Percentiles rank a stretch among this genome's conserved stretches.
phyloP scores from a whole-genome alignment of 1,284 basidiomycete genomes.

The Rhodotorula sp. region DNA sequence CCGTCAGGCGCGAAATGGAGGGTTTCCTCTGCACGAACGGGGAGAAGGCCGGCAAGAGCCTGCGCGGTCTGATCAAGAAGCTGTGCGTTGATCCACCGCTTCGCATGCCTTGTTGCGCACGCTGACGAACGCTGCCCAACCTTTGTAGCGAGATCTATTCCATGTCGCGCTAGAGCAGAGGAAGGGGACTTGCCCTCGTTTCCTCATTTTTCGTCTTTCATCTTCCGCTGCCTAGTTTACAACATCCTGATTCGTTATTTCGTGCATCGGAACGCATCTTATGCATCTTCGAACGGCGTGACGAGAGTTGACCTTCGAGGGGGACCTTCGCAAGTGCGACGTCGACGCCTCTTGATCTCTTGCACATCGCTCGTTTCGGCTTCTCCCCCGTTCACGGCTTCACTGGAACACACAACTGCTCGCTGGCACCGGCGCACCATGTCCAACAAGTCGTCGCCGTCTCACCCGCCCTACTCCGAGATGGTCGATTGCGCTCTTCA shows the following conservation, averaged over 20 bases:
- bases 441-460: background rate
- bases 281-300: too few relatives aligned
- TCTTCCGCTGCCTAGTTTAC: background rate
- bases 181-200: background rate
- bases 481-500: background rate
- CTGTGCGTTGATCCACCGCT: constrained; percentile 49
- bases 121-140: background rate
- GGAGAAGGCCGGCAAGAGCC: constrained; percentile 76
- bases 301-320: background rate
- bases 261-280: too few relatives aligned
- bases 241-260: too few relatives aligned
- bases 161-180: constrained; percentile 13
- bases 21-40: constrained; percentile 67
- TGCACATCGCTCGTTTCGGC: background rate
- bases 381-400: background rate
- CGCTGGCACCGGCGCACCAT: background rate
- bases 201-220: background rate
- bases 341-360: background rate
- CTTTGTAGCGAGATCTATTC: constrained; percentile 20
- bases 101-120: too few relatives aligned
- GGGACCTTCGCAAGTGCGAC: background rate
- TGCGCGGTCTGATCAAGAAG: constrained; percentile 81
- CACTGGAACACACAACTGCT: background rate
- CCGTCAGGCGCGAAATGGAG: constrained; percentile 78
- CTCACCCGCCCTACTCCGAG: background rate